Base-by-base conservation (phyloP, 2,329 filamentous ascomycete genomes). In the Ophiostoma triangulosporum region DNA sequence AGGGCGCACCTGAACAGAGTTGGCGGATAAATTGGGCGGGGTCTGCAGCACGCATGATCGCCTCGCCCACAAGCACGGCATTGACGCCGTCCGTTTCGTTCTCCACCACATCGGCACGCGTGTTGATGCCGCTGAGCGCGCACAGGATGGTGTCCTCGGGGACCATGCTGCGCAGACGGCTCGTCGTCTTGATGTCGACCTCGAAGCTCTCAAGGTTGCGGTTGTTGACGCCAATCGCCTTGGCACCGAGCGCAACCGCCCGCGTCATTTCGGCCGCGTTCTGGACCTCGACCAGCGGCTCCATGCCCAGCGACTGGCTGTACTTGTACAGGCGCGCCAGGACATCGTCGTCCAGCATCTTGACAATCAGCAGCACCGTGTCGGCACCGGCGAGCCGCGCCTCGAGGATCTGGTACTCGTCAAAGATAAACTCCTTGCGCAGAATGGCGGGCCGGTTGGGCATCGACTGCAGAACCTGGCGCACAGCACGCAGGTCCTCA, bases 221-320 rank as follows among this genome's bases (percentile, higher is more conserved):
- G 71, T 98, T 98, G 71, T 98, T 98, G 61, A 98, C 93, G 26
- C 93, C 93, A 62, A 98, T 95, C 35, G 88, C 91, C 68, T 90
- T 85, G 22, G 93, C 80, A 11, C 91, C 93, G 22, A 98, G 76
- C 54, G 86, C 79, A 46, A 96, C 81, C 7, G 94, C 93, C 54
- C 82, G 83, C 36, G 84, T 76, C 88, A 96, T 98, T 69, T 98
- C 93, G 50, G 93, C 87, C 0, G 84, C 81, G 40, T 86, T 98
- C 64, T 98, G 95, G 27, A 98, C 93, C 67, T 98, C 93, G 1
- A 98, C 93, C 29, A 98, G 70, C 32, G 93, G 93, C 69, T 98
- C 94, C 93, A 98, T 98, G 17, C 90, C 91, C 2, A 98, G 75
- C 2, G 84, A 89, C 43, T 82, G 75, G 1, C 89, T 96, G 70